These are phyloP conservation scores for Paecilomyces niveus DNA, from an alignment of 2,329 filamentous ascomycete species.

Conservation along the genomic window DNA sequence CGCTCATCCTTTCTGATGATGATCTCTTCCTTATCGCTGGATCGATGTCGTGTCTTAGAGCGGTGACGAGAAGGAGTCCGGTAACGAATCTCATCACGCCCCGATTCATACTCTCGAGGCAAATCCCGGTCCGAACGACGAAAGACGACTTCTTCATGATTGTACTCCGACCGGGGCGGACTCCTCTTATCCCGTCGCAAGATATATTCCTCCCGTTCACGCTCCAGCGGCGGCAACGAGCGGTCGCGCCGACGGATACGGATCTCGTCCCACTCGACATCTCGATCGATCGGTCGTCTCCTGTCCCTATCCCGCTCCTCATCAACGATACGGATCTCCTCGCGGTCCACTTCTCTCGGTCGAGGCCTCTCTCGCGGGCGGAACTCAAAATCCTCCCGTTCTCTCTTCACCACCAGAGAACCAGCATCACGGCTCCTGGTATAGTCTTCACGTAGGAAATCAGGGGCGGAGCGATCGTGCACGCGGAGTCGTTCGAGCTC, in stretches of 20 bases:
- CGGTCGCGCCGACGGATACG: constrained; percentile 25
- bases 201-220: constrained; percentile 3
- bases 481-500: constrained; percentile 33
- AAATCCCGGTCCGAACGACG: background rate
- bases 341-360: constrained; percentile 14
- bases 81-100: background rate
- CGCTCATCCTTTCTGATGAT: constrained; percentile 26
- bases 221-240: constrained; percentile 6
- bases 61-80: background rate
- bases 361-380: constrained; percentile 9
- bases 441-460: constrained; percentile 28
- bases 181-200: constrained; percentile 1
- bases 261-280: constrained; percentile 23
- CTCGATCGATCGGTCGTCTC: constrained; percentile 6
- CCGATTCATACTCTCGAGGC: background rate
- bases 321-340: constrained; percentile 16
- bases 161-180: background rate
- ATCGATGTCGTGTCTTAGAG: background rate
- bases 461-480: constrained; percentile 27
- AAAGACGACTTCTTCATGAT: constrained; percentile 4
- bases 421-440: constrained; percentile 21
- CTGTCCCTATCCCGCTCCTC: constrained; percentile 17
- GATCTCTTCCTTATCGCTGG: constrained; percentile 21
- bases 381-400: constrained; percentile 22
- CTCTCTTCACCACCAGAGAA: constrained; percentile 21